These are phyloP conservation scores for Wallacemonas collosoma DNA, from an alignment of 208 protist species.

Conservation along the genomic window DNA sequence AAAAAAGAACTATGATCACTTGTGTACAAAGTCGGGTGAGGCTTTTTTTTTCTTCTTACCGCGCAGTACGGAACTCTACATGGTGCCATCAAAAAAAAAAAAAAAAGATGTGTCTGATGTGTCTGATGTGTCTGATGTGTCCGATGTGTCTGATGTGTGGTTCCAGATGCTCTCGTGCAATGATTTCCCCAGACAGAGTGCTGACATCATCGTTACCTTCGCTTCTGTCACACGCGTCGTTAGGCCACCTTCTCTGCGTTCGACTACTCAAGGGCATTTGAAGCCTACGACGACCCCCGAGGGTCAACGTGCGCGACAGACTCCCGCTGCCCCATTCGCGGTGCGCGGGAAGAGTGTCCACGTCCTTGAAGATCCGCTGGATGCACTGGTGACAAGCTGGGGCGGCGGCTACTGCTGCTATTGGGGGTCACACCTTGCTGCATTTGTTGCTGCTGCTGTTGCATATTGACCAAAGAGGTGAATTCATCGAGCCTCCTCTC, in stretches of 20 bases:
- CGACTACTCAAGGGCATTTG: background rate
- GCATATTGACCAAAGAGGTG: constrained; percentile 63
- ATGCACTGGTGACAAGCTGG: constrained; percentile 7
- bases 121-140: too few relatives aligned
- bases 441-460: constrained; percentile 41
- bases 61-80: background rate
- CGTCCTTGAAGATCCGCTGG: background rate
- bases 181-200: background rate
- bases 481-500: constrained; percentile 70
- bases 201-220: constrained; percentile 7
- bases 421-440: constrained; percentile 14
- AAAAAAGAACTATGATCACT: constrained; percentile 9
- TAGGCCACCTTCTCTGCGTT: background rate
- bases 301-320: constrained; percentile 14
- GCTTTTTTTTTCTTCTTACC: background rate
- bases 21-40: background rate
- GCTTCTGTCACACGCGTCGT: too few relatives aligned
- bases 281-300: constrained; percentile 6
- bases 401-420: background rate
- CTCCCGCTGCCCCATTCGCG: constrained; percentile 4
- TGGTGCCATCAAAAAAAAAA: constrained; percentile 22
- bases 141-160: too few relatives aligned
- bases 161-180: too few relatives aligned
- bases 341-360: background rate
- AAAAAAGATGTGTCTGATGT: background rate